Conservation (phyloP, 2,329 filamentous ascomycete genomes). For the Emmonsia crescens region DNA sequence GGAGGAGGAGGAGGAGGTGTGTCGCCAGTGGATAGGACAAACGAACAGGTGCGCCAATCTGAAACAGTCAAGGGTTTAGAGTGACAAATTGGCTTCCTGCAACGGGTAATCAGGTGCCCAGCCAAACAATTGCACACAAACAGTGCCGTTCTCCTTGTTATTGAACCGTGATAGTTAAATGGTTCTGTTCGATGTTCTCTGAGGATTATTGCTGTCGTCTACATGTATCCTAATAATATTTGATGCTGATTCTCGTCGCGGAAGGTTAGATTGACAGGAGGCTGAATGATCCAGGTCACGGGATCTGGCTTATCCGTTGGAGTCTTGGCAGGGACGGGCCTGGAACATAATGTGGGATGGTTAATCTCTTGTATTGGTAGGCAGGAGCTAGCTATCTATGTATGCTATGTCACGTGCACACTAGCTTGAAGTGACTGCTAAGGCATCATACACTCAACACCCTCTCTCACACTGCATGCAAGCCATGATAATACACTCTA, state of each 20-base stretch:
- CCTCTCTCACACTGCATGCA: too few species aligned
- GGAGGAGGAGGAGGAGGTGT: neutral
- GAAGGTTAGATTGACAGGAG: neutral
- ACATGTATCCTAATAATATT: neutral
- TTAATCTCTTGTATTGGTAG: neutral
- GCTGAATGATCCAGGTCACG: neutral
- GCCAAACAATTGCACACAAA: neutral
- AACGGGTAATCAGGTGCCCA: neutral
- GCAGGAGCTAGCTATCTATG: too few species aligned
- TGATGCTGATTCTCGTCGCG: neutral
- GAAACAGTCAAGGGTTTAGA: constrained; percentile 11
- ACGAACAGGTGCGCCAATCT: constrained; percentile 8
- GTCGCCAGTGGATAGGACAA: constrained; percentile 6
- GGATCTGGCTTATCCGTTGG: neutral
- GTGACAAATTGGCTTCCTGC: neutral
- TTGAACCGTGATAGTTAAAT: neutral
- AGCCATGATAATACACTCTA: too few species aligned
- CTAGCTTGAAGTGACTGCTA: too few species aligned
- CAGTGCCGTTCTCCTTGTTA: neutral
- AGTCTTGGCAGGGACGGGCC: neutral
- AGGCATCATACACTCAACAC: too few species aligned
- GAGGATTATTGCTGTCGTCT: neutral
- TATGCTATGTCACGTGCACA: too few species aligned
- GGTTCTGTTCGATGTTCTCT: neutral
- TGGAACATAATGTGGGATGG: neutral